phyloP scores from a whole-genome alignment of 805 yeast genomes.

The Schwanniomyces pseudopolymorphus region DNA sequence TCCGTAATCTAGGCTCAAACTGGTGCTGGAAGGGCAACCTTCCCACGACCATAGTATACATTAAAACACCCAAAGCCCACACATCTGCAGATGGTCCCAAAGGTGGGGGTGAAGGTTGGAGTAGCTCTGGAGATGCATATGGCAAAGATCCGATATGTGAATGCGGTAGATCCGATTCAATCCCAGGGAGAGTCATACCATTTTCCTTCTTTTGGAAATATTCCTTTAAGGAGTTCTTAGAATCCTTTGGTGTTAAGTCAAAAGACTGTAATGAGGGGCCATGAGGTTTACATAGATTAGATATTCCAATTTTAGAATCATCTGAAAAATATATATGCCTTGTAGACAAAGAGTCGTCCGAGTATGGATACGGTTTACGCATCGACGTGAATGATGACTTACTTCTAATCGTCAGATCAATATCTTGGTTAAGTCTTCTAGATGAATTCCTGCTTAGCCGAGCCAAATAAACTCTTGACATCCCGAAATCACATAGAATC shows the following conservation, averaged over 20 bases:
- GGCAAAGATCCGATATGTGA: conserved; percentile 86
- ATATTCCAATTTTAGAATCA: conserved; percentile 34
- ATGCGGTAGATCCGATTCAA: conserved; percentile 52
- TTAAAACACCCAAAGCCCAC: conserved; percentile 87
- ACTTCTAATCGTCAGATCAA: conserved; percentile 25
- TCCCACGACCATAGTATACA: conserved; percentile 72
- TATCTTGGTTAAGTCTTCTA: conserved; percentile 10
- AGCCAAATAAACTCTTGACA: conserved; percentile 47
- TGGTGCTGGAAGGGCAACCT: conserved; percentile 79
- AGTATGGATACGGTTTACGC: conserved; percentile 34
- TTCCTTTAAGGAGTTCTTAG: conserved; percentile 8
- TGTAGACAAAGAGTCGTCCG: conserved; percentile 19
- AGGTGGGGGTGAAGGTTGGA: conserved; percentile 60
- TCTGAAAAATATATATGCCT: conserved; percentile 22
- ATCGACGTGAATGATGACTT: conserved; percentile 31
- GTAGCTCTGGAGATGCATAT: conserved; percentile 86
- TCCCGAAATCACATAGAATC: conserved; percentile 86
- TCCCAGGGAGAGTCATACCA: conserved; percentile 9
- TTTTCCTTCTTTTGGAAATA: background rate
- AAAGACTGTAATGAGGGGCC: conserved; percentile 36
- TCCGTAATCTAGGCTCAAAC: conserved; percentile 77
- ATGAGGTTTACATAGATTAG: conserved; percentile 22
- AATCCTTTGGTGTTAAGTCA: conserved; percentile 28
- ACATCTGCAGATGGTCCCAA: conserved; percentile 72
- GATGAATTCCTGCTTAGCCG: conserved; percentile 25